These are phyloP conservation scores for Podospora appendiculata DNA, from an alignment of 495 filamentous ascomycete genomes.

Conservation along the genomic window DNA sequence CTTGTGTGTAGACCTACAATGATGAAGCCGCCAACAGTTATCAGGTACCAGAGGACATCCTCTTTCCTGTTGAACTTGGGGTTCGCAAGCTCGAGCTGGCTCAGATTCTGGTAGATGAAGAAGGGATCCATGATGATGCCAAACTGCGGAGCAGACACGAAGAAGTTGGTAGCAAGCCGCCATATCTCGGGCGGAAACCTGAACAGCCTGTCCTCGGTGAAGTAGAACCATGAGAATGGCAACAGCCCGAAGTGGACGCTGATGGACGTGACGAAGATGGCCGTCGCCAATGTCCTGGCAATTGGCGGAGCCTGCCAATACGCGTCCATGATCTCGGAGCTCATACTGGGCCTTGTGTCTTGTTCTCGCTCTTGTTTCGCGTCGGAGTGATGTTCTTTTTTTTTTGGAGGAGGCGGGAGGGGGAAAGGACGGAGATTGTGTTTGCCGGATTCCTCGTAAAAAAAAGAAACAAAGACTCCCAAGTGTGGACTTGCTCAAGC, in stretches of 20 bases:
- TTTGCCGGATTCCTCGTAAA: no score
- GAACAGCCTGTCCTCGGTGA: slow-evolving; percentile 47
- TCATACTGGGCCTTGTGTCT: slow-evolving; percentile 7
- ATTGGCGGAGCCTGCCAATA: slow-evolving; percentile 68
- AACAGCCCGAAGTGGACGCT: slow-evolving; percentile 55
- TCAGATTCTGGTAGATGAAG: slow-evolving; percentile 46
- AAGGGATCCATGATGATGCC: slow-evolving; percentile 75
- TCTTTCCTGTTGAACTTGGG: slow-evolving; percentile 36
- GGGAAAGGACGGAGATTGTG: no score
- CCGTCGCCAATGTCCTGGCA: slow-evolving; percentile 65
- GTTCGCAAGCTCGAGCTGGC: slow-evolving; percentile 32
- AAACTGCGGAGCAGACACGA: slow-evolving; percentile 57
- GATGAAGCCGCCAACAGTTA: slow-evolving; percentile 33
- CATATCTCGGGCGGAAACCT: slow-evolving; percentile 52
- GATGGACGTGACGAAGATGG: slow-evolving; percentile 56
- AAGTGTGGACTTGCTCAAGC: no score
- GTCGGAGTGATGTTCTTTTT: no score
- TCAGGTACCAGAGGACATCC: slow-evolving; percentile 42
- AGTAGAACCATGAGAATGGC: slow-evolving; percentile 46
- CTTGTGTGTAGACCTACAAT: slow-evolving; percentile 28
- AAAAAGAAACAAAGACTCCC: no score
- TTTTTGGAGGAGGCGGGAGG: no score
- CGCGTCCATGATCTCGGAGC: slow-evolving; percentile 46
- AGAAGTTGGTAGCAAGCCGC: slow-evolving; percentile 58
- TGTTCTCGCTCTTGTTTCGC: no score